Conservation (phyloP, 177 flowering plant genomes). For the Vitis hybrid region DNA sequence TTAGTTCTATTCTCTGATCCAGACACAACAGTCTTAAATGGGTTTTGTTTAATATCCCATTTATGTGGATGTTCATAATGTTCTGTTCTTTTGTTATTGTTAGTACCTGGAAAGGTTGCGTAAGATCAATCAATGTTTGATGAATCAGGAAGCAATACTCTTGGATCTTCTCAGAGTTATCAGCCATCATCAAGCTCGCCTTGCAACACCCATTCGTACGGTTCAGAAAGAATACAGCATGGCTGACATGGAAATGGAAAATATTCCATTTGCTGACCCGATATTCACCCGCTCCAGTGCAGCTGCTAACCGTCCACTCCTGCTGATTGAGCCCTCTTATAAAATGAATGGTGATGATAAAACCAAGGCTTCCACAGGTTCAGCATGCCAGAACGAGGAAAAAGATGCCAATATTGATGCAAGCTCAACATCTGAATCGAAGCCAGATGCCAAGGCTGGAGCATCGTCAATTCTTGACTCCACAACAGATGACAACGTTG, state of each 20-base stretch:
- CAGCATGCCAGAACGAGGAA: constrained; percentile 11
- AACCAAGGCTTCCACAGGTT: constrained; percentile 25
- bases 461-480: constrained; percentile 11
- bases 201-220: constrained; percentile 41
- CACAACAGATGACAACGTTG: constrained; percentile 8
- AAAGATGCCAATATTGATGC: too few species aligned
- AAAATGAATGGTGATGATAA: constrained; percentile 37
- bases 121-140: neutral
- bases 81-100: neutral
- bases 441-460: too few species aligned
- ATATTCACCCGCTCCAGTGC: constrained; percentile 22
- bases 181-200: constrained; percentile 47
- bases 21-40: too few species aligned
- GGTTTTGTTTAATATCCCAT: too few species aligned
- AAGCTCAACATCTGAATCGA: too few species aligned
- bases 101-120: neutral
- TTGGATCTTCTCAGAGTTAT: constrained; percentile 47
- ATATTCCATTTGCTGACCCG: constrained; percentile 34
- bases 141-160: constrained; percentile 38
- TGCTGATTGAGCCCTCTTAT: constrained; percentile 46
- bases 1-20: too few species aligned
- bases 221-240: constrained; percentile 34
- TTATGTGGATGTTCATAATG: too few species aligned
- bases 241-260: constrained; percentile 23
- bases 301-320: constrained; percentile 28